phyloP scores from a whole-genome alignment of 1,139 yeast species.

The Sugiyamaella neomexicana region DNA sequence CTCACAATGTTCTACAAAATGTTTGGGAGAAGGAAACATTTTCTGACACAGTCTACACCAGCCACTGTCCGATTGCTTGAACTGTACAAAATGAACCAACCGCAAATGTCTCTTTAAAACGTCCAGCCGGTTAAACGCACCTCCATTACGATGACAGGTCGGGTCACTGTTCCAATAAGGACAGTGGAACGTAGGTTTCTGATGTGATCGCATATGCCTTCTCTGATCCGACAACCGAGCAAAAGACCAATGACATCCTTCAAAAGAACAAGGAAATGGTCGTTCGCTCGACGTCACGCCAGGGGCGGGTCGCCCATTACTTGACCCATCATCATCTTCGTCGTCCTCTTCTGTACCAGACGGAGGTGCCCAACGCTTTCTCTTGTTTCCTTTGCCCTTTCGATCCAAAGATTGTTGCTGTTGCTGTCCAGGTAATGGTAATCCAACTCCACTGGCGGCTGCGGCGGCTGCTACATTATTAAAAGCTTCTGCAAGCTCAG shows the following conservation, averaged over 20 bases:
- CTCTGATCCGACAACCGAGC: conserved; percentile 64
- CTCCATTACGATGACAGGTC: conserved; percentile 71
- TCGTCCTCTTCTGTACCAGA: conserved; percentile 11
- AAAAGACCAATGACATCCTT: conserved; percentile 67
- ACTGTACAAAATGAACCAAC: conserved; percentile 60
- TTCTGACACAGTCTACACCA: conserved; percentile 65
- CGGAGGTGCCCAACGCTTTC: conserved; percentile 15
- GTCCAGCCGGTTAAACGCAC: conserved; percentile 67
- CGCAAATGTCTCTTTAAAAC: conserved; percentile 68
- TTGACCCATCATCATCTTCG: conserved; percentile 3
- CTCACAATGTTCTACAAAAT: conserved; percentile 64
- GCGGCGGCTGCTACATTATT: conserved; percentile 11
- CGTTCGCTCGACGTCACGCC: conserved; percentile 35
- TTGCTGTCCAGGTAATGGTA: neutral
- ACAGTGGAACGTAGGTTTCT: conserved; percentile 63
- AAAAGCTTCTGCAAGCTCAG: conserved; percentile 11
- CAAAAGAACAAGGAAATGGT: conserved; percentile 54
- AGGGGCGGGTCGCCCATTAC: conserved; percentile 18
- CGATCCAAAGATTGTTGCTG: neutral
- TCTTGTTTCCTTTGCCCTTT: conserved; percentile 7
- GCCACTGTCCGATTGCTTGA: conserved; percentile 53
- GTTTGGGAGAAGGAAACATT: conserved; percentile 56
- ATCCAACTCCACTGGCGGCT: conserved; percentile 3
- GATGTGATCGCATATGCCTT: conserved; percentile 64
- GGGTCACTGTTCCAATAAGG: conserved; percentile 69